Evolutionary conservation across 257 asterid species (phyloP).

Genomic region (Solanum chmielewskii): DNA sequence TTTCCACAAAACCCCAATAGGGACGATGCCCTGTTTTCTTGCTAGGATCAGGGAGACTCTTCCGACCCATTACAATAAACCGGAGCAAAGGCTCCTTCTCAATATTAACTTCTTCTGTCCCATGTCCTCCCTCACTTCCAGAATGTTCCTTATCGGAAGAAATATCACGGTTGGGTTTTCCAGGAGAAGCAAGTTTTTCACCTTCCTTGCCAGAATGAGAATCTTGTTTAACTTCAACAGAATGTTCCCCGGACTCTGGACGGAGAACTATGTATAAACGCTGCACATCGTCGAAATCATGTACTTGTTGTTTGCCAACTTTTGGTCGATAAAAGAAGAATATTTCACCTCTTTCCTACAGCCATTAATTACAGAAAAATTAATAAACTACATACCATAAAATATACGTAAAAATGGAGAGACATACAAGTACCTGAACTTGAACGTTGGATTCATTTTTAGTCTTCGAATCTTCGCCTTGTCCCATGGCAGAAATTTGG

Average conservation of each 20-base stretch:
- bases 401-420: background rate
- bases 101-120: constrained; percentile 18
- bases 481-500: constrained; percentile 30
- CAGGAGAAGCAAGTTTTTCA: background rate
- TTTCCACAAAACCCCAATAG: constrained; percentile 26
- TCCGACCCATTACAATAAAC: constrained; percentile 58
- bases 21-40: constrained; percentile 19
- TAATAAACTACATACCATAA: background rate
- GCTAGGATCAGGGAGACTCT: constrained; percentile 49
- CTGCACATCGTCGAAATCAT: constrained; percentile 47
- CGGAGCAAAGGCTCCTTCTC: constrained; percentile 37
- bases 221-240: constrained; percentile 30
- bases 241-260: constrained; percentile 38
- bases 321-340: constrained; percentile 75
- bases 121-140: constrained; percentile 23
- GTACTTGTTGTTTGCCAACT: constrained; percentile 53
- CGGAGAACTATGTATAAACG: constrained; percentile 68
- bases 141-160: background rate
- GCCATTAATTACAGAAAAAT: background rate
- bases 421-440: constrained; percentile 18
- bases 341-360: constrained; percentile 62
- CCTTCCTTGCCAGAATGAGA: constrained; percentile 41
- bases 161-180: background rate
- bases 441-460: constrained; percentile 24
- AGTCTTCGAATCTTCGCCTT: constrained; percentile 42